Percentiles rank a stretch among this genome's conserved stretches.
phyloP scores from a whole-genome alignment of 164 flowering plant species.

The Macadamia integrifolia region DNA sequence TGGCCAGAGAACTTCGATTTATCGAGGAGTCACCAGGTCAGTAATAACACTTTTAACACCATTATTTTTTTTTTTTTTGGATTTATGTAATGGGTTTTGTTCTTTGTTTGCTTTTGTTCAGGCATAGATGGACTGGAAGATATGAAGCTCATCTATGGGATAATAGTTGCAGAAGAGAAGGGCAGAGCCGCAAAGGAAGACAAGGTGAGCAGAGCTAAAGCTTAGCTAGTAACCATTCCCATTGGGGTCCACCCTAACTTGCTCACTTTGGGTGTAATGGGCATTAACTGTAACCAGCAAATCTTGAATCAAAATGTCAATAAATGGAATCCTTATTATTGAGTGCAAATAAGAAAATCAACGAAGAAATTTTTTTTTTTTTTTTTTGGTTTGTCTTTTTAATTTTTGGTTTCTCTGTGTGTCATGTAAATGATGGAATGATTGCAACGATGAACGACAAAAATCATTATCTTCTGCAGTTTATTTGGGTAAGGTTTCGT shows the following conservation, averaged over 20 bases:
- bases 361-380: not conserved
- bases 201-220: slow-evolving; percentile 44
- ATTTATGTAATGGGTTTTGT: not conserved
- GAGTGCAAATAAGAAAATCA: too few species aligned
- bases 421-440: slow-evolving; percentile 23
- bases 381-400: not conserved
- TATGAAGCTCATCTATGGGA: slow-evolving; percentile 95
- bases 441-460: slow-evolving; percentile 26
- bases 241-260: slow-evolving; percentile 6
- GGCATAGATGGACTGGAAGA: slow-evolving; percentile 88
- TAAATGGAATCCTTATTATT: not conserved
- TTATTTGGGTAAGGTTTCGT: slow-evolving; percentile 66
- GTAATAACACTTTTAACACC: slow-evolving; percentile 5
- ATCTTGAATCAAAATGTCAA: not conserved
- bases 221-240: not conserved
- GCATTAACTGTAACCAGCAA: not conserved
- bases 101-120: slow-evolving; percentile 11
- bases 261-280: not conserved
- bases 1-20: slow-evolving; percentile 82
- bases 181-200: slow-evolving; percentile 79
- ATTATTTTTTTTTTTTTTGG: not conserved
- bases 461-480: slow-evolving; percentile 43
- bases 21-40: slow-evolving; percentile 70
- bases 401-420: not conserved
- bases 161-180: slow-evolving; percentile 85